A percentile compares a stretch with the other conserved stretches of the same genome.
Evolutionary conservation across 495 filamentous ascomycete species (phyloP).

Genomic region (Parachaetomium inaequale): DNA sequence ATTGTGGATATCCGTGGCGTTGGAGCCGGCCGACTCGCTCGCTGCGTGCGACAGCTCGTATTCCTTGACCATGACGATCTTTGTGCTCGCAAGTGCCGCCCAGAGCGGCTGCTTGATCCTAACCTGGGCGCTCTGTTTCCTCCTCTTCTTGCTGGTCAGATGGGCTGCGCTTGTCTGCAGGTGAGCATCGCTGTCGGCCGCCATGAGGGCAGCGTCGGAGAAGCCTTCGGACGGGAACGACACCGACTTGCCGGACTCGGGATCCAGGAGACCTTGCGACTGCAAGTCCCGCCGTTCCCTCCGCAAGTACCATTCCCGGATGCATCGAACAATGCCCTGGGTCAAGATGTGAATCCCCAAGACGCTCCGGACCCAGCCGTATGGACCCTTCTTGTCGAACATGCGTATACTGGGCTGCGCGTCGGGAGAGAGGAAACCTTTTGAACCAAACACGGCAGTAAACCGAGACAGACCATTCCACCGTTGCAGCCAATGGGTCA

Average conservation of each 20-base stretch:
- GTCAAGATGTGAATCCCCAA: conserved; percentile 87
- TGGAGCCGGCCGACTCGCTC: conserved; percentile 66
- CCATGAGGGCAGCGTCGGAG: conserved; percentile 43
- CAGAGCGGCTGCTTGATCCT: conserved; percentile 88
- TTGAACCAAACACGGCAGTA: conserved; percentile 41
- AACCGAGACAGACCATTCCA: conserved; percentile 43
- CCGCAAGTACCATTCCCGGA: conserved; percentile 57
- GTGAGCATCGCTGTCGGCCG: conserved; percentile 45
- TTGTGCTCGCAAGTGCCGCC: conserved; percentile 90
- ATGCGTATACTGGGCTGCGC: conserved; percentile 37
- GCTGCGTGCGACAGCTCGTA: conserved; percentile 80
- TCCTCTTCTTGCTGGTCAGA: conserved; percentile 68
- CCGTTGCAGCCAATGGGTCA: conserved; percentile 58
- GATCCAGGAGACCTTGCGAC: conserved; percentile 43
- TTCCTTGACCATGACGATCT: conserved; percentile 89
- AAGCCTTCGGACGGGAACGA: conserved; percentile 29
- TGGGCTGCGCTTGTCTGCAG: conserved; percentile 30
- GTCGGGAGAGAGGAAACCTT: conserved; percentile 38
- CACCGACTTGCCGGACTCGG: conserved; percentile 46
- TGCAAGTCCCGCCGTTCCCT: conserved; percentile 49
- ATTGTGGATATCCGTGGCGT: conserved; percentile 74
- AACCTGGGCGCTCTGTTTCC: conserved; percentile 84
- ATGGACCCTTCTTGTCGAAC: conserved; percentile 48
- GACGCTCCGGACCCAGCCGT: conserved; percentile 54
- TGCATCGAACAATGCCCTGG: conserved; percentile 66